Percentiles rank a stretch among this genome's conserved stretches.
phyloP scores from a whole-genome alignment of 257 asterid genomes.

The Solanum raphanifolium region DNA sequence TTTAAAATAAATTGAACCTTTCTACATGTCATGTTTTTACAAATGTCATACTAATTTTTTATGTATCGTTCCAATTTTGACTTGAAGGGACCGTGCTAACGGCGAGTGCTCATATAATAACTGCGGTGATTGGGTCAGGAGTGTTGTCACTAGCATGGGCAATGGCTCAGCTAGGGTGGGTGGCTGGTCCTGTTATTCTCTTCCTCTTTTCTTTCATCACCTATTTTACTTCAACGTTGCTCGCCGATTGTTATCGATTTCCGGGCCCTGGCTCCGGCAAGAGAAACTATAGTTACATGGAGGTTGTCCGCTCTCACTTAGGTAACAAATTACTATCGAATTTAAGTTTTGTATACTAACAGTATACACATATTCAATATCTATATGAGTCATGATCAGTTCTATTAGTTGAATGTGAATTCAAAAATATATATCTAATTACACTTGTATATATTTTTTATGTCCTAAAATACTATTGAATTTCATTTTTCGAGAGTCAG shows the following conservation, averaged over 20 bases:
- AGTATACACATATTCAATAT: too few species aligned
- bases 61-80: neutral
- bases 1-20: neutral
- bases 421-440: too few species aligned
- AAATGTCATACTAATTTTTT: neutral
- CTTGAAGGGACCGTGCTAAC: constrained; percentile 5
- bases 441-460: too few species aligned
- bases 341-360: neutral
- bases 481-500: neutral
- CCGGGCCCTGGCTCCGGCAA: constrained; percentile 7
- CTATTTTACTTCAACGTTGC: constrained; percentile 9
- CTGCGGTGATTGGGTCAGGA: constrained; percentile 19
- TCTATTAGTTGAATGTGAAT: neutral
- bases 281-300: constrained; percentile 12
- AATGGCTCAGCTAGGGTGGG: constrained; percentile 20
- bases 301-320: constrained; percentile 11
- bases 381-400: neutral
- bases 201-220: constrained; percentile 9
- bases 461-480: neutral
- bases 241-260: constrained; percentile 12
- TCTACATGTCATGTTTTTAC: neutral
- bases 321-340: neutral
- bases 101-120: constrained; percentile 14
- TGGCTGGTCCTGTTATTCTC: constrained; percentile 13
- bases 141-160: constrained; percentile 18